A percentile compares a stretch with the other conserved stretches of the same genome.
Evolutionary conservation across 2,329 filamentous ascomycete genomes (phyloP).

Genomic region (Catunica adiposa): DNA sequence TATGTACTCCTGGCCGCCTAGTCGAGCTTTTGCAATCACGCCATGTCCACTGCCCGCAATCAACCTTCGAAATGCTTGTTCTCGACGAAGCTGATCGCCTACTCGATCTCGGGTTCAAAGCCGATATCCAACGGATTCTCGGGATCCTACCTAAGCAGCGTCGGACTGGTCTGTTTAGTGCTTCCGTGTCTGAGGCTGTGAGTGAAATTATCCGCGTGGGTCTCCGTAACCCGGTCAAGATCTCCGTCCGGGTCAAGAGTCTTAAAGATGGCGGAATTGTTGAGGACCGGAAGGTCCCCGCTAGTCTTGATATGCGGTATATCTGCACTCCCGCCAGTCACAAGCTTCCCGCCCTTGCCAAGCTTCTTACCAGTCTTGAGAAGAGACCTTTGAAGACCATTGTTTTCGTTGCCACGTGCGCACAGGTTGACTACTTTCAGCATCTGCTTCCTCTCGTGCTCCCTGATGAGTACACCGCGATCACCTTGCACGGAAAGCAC

Average conservation of each 20-base stretch:
- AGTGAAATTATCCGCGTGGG: slow-evolving; percentile 85
- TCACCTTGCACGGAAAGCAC: slow-evolving; percentile 85
- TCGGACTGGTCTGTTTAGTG: slow-evolving; percentile 84
- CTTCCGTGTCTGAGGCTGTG: slow-evolving; percentile 88
- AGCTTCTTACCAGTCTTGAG: slow-evolving; percentile 53
- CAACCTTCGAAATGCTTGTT: slow-evolving; percentile 80
- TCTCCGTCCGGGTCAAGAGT: slow-evolving; percentile 80
- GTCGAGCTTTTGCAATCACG: slow-evolving; percentile 74
- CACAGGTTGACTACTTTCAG: slow-evolving; percentile 86
- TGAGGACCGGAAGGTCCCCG: slow-evolving; percentile 76
- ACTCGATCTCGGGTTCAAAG: slow-evolving; percentile 85
- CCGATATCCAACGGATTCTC: slow-evolving; percentile 74
- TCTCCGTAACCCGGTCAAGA: slow-evolving; percentile 82
- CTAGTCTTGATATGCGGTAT: slow-evolving; percentile 85
- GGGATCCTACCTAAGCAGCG: slow-evolving; percentile 78
- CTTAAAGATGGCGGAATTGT: slow-evolving; percentile 45
- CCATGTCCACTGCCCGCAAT: slow-evolving; percentile 74
- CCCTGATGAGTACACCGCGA: slow-evolving; percentile 47
- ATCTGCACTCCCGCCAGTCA: slow-evolving; percentile 57
- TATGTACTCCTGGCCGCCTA: slow-evolving; percentile 79
- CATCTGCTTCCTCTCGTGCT: slow-evolving; percentile 60
- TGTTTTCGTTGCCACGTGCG: slow-evolving; percentile 84
- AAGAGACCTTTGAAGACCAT: slow-evolving; percentile 70
- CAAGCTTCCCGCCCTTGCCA: slow-evolving; percentile 59
- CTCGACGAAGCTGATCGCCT: slow-evolving; percentile 89